Conservation (phyloP, 192 early-diverging fungal genomes). For the Coemansia sp. region DNA sequence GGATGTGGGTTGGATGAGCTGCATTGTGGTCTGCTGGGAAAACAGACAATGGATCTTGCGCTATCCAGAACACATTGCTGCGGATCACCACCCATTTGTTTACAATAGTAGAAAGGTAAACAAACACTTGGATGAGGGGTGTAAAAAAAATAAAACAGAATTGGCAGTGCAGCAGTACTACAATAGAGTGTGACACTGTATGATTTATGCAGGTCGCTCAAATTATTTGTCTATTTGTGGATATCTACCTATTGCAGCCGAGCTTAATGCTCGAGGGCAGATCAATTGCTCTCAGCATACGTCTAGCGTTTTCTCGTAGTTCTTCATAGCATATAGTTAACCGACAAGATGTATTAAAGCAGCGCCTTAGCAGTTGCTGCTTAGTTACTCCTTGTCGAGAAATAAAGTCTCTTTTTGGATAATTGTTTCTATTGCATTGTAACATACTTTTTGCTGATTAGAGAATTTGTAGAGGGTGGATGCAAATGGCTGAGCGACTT, state of each 20-base stretch:
- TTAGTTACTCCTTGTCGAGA: too few species aligned
- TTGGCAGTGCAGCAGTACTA: too few species aligned
- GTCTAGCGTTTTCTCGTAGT: too few species aligned
- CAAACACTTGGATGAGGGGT: not conserved
- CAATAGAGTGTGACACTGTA: too few species aligned
- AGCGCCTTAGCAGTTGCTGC: too few species aligned
- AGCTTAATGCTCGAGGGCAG: too few species aligned
- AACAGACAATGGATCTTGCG: constrained; percentile 4
- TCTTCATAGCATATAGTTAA: too few species aligned
- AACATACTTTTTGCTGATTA: too few species aligned
- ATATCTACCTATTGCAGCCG: not conserved
- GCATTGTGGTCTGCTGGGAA: not conserved
- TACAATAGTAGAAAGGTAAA: not conserved
- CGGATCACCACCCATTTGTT: constrained; percentile 1
- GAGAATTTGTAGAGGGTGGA: too few species aligned
- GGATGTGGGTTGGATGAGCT: not conserved
- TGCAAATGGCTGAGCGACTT: not conserved
- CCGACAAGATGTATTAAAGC: too few species aligned
- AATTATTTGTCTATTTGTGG: not conserved
- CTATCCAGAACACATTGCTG: constrained; percentile 4
- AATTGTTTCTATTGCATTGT: too few species aligned
- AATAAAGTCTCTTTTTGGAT: too few species aligned
- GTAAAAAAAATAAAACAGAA: not conserved
- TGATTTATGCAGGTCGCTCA: not conserved
- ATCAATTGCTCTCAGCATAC: not conserved